Conservation (phyloP, 768 basidiomycete genomes). For the Rhizopogon sp. region DNA sequence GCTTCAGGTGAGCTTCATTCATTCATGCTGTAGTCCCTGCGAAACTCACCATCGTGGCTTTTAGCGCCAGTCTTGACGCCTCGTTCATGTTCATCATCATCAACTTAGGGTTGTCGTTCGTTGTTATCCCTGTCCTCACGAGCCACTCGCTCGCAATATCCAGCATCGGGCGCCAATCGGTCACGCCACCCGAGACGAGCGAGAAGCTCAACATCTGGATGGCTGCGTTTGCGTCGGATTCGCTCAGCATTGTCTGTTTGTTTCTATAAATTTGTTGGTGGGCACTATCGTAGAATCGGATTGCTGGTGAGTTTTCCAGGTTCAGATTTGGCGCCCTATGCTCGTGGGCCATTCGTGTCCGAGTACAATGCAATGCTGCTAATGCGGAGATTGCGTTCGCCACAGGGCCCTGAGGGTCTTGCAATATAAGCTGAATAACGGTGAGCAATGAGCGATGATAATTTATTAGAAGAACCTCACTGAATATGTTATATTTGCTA, state of each 20-base stretch:
- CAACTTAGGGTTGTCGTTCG: constrained; percentile 59
- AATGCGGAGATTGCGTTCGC: constrained; percentile 75
- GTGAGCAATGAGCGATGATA: constrained; percentile 6
- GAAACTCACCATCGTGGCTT: constrained; percentile 64
- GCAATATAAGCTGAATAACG: constrained; percentile 39
- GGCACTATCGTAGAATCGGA: constrained; percentile 68
- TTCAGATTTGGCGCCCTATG: constrained; percentile 48
- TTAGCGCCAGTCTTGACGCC: constrained; percentile 55
- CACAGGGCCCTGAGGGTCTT: constrained; percentile 66
- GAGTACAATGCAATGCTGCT: constrained; percentile 63
- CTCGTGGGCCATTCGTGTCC: constrained; percentile 58
- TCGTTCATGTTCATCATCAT: constrained; percentile 51
- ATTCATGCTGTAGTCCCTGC: not conserved
- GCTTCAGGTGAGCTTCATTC: constrained; percentile 5
- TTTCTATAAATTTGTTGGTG: constrained; percentile 56
- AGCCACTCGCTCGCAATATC: constrained; percentile 76
- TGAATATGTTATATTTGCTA: constrained; percentile 60
- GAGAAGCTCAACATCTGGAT: constrained; percentile 73
- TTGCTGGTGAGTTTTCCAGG: constrained; percentile 52
- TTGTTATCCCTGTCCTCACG: constrained; percentile 54
- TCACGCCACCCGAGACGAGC: constrained; percentile 60
- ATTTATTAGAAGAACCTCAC: constrained; percentile 36
- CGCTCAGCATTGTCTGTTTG: constrained; percentile 48
- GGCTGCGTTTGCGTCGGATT: constrained; percentile 73
- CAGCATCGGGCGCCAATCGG: constrained; percentile 69